Evolutionary conservation across 2,329 filamentous ascomycete genomes (phyloP).

Genomic region (Phoma herbarum): DNA sequence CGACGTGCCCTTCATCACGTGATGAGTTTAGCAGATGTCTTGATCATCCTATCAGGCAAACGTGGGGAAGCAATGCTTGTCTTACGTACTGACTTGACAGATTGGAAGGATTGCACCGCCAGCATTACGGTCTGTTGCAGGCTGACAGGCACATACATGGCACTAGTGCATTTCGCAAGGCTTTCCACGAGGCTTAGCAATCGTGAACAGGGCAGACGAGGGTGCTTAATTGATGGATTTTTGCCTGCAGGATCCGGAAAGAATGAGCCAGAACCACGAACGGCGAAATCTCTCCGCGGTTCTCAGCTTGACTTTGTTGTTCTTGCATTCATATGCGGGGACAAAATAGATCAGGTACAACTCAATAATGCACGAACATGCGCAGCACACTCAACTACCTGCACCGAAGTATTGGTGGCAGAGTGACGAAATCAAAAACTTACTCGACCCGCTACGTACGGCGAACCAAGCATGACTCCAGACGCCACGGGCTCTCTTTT

Average conservation of each 20-base stretch:
- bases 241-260: constrained; percentile 1
- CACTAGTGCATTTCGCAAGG: constrained; percentile 7
- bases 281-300: background rate
- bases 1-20: constrained; percentile 30
- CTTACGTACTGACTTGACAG: constrained; percentile 20
- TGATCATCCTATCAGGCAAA: background rate
- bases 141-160: constrained; percentile 9
- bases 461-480: constrained; percentile 11
- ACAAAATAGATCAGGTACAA: constrained; percentile 7
- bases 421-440: constrained; percentile 1
- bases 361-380: constrained; percentile 13
- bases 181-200: constrained; percentile 11
- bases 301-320: constrained; percentile 4
- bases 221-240: constrained; percentile 12
- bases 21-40: constrained; percentile 11
- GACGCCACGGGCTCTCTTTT: constrained; percentile 15
- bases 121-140: background rate
- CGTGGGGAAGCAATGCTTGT: constrained; percentile 5
- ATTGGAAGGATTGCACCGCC: constrained; percentile 2
- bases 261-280: background rate
- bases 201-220: background rate
- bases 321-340: constrained; percentile 18
- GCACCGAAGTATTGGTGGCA: constrained; percentile 23
- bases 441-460: constrained; percentile 7
- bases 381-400: constrained; percentile 17